A percentile compares a stretch with the other conserved stretches of the same genome.
Conservation (phyloP, 2,329 filamentous ascomycete species). For the Dryadomyces sulphureus region DNA sequence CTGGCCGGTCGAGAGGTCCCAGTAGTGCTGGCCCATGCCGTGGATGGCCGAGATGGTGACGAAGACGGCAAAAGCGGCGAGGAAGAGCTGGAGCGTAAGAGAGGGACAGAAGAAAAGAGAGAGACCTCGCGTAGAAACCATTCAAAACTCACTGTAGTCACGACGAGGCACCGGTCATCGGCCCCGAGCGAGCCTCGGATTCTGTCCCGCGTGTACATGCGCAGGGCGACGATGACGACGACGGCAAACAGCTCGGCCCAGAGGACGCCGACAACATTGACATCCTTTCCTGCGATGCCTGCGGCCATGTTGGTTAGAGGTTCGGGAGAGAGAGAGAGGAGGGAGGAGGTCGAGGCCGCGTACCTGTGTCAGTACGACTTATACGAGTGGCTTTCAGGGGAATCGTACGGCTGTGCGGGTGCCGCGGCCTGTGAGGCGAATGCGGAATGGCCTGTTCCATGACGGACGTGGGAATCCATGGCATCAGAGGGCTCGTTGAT, state of each 20-base stretch:
- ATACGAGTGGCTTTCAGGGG: too few relatives aligned
- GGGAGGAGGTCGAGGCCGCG: too few relatives aligned
- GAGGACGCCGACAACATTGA: neutral
- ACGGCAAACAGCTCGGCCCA: neutral
- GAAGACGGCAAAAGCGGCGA: neutral
- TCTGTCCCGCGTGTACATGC: neutral
- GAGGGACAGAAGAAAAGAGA: too few relatives aligned
- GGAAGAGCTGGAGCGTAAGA: neutral
- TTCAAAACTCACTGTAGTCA: neutral
- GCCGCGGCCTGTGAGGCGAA: too few relatives aligned
- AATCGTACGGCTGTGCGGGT: too few relatives aligned
- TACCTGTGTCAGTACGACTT: too few relatives aligned
- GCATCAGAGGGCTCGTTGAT: too few relatives aligned
- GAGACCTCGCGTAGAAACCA: neutral
- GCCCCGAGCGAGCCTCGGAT: neutral
- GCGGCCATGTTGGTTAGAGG: neutral
- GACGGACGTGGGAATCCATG: too few relatives aligned
- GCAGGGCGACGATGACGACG: neutral
- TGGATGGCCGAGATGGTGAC: neutral
- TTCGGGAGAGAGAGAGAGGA: too few relatives aligned
- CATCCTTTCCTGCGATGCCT: neutral
- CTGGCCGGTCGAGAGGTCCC: neutral
- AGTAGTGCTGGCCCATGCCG: neutral
- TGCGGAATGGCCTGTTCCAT: too few relatives aligned
- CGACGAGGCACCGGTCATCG: neutral